These are phyloP conservation scores for Hyaloperonospora arabidopsidis DNA, from an alignment of 352 stramenopile species.

Conservation along the genomic window DNA sequence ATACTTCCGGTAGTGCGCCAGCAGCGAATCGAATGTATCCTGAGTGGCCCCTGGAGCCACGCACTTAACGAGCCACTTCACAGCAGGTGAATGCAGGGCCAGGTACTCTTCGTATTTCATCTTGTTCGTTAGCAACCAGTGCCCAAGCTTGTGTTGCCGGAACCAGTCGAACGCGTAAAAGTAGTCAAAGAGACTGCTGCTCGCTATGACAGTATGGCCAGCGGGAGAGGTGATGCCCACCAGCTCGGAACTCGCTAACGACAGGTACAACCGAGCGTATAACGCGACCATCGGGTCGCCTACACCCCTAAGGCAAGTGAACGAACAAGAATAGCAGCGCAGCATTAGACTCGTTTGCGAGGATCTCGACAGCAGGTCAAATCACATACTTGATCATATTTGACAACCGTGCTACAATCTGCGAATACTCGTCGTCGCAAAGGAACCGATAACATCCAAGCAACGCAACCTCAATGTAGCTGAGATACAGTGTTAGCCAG, in stretches of 20 bases:
- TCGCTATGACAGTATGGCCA: slow-evolving; percentile 32
- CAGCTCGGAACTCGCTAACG: slow-evolving; percentile 56
- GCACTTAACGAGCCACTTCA: slow-evolving; percentile 84
- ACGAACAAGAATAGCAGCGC: slow-evolving; percentile 4
- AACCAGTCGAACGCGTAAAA: slow-evolving; percentile 83
- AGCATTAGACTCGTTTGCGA: slow-evolving; percentile 9
- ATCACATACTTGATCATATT: slow-evolving; percentile 82
- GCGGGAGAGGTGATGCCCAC: slow-evolving; percentile 33
- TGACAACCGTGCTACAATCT: slow-evolving; percentile 73
- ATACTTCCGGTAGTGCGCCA: slow-evolving; percentile 80
- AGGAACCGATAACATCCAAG: slow-evolving; percentile 87
- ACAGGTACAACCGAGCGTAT: slow-evolving; percentile 82
- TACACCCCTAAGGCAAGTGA: slow-evolving; percentile 47
- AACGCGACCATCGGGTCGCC: slow-evolving; percentile 83
- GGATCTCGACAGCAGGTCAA: slow-evolving; percentile 9
- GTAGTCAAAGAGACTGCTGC: slow-evolving; percentile 85
- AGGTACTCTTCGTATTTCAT: slow-evolving; percentile 63
- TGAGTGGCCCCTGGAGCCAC: slow-evolving; percentile 34
- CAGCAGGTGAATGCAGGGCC: slow-evolving; percentile 69
- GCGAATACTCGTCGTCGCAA: slow-evolving; percentile 80
- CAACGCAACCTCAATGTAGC: slow-evolving; percentile 85
- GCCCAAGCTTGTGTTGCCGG: slow-evolving; percentile 38
- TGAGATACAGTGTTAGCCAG: slow-evolving; percentile 11
- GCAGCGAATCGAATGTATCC: slow-evolving; percentile 51
- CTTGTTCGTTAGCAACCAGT: slow-evolving; percentile 43